Conservation (phyloP, 768 basidiomycete species). For the Glaciozyma antarctica region DNA sequence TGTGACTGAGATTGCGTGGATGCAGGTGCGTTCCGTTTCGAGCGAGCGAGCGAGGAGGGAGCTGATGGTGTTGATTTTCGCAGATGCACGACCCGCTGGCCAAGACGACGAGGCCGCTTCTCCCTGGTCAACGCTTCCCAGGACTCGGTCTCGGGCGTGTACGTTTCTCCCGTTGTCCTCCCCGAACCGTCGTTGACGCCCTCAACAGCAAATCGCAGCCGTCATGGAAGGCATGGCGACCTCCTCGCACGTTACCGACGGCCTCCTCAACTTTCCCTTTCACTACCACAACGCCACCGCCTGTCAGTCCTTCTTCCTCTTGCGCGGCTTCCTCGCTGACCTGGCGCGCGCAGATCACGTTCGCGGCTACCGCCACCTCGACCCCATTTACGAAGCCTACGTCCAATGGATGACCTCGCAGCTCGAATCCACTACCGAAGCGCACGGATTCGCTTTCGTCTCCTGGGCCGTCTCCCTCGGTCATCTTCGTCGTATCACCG, state of each 20-base stretch:
- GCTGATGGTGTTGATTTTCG: not conserved
- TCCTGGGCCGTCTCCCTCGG: not conserved
- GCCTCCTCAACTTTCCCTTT: slow-evolving; percentile 10
- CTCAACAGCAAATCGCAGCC: not conserved
- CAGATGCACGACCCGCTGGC: slow-evolving; percentile 1
- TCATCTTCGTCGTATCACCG: not conserved
- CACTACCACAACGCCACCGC: slow-evolving; percentile 5
- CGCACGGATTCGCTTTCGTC: slow-evolving; percentile 6
- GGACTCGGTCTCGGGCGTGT: slow-evolving; percentile 3
- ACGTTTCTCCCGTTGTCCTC: not conserved
- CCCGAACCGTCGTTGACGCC: not conserved
- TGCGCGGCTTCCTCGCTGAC: no score
- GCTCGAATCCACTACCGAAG: not conserved
- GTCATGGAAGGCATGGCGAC: slow-evolving; percentile 2
- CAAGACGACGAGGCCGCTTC: not conserved
- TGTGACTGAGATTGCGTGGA: slow-evolving; percentile 5
- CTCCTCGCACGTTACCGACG: not conserved
- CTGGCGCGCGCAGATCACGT: not conserved
- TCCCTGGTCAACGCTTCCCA: slow-evolving; percentile 2
- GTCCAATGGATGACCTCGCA: not conserved
- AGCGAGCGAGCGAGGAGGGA: not conserved
- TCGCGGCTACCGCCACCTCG: slow-evolving; percentile 1
- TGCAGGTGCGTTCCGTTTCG: not conserved
- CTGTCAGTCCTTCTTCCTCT: not conserved
- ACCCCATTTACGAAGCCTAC: slow-evolving; percentile 2